Percentiles rank a stretch among this genome's conserved stretches.
Conservation (phyloP, 495 filamentous ascomycete genomes). For the Hypoxylon lenormandii region DNA sequence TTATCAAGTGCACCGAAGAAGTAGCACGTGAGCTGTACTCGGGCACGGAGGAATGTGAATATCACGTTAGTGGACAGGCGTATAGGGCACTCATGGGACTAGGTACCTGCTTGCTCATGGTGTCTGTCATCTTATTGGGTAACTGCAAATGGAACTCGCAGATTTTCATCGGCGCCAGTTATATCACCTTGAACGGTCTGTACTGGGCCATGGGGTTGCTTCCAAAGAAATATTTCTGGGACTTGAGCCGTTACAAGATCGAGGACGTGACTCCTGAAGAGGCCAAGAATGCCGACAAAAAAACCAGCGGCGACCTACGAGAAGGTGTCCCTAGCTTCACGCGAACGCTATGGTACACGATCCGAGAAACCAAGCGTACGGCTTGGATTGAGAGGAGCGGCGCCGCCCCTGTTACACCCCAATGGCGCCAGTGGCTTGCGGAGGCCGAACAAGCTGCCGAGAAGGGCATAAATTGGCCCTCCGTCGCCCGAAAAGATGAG, state of each 20-base stretch:
- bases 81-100: slow-evolving; percentile 67
- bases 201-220: slow-evolving; percentile 70
- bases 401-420: slow-evolving; percentile 61
- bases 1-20: slow-evolving; percentile 71
- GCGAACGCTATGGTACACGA: slow-evolving; percentile 68
- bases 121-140: slow-evolving; percentile 69
- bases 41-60: slow-evolving; percentile 68
- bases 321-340: slow-evolving; percentile 62
- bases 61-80: slow-evolving; percentile 57
- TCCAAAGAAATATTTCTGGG: slow-evolving; percentile 63
- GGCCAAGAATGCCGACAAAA: slow-evolving; percentile 48
- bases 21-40: slow-evolving; percentile 73
- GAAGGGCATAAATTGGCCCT: slow-evolving; percentile 56
- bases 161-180: slow-evolving; percentile 66
- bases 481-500: slow-evolving; percentile 62
- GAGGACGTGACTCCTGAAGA: slow-evolving; percentile 56
- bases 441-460: slow-evolving; percentile 59
- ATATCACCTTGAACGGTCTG: slow-evolving; percentile 69
- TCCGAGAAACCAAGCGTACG: slow-evolving; percentile 62
- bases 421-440: slow-evolving; percentile 66
- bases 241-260: slow-evolving; percentile 59
- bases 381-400: slow-evolving; percentile 64
- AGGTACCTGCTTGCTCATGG: slow-evolving; percentile 72
- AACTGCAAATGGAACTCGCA: slow-evolving; percentile 72
- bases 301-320: slow-evolving; percentile 40